Conservation (phyloP, 176 grass and related monocot genomes). For the Avena sativa region DNA sequence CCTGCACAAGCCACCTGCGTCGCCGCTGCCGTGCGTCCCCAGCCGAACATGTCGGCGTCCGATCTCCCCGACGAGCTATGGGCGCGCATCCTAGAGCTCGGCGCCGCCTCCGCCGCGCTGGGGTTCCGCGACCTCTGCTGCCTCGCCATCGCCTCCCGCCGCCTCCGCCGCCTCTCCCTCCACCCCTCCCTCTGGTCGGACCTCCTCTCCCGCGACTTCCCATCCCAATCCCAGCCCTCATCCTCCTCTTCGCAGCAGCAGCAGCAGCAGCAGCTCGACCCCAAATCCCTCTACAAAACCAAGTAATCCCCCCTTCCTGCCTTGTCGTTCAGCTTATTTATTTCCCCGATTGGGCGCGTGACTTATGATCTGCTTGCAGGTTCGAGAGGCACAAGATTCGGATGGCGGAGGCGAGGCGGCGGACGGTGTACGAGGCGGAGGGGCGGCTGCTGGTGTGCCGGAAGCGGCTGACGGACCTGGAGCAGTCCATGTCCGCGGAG, state of each 20-base stretch:
- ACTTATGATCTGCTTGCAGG: constrained; percentile 41
- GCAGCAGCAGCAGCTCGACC: constrained; percentile 39
- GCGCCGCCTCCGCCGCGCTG: constrained; percentile 58
- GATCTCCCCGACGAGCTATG: constrained; percentile 88
- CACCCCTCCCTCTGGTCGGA: constrained; percentile 64
- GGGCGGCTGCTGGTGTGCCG: constrained; percentile 52
- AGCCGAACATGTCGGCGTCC: constrained; percentile 34
- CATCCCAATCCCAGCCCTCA: constrained; percentile 47
- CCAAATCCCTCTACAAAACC: constrained; percentile 78
- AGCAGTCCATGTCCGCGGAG: constrained; percentile 50
- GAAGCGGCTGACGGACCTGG: constrained; percentile 62
- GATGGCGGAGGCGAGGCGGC: constrained; percentile 52
- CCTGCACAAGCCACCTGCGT: not conserved
- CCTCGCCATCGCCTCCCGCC: constrained; percentile 76
- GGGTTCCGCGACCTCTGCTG: constrained; percentile 87
- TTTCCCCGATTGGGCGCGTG: not conserved
- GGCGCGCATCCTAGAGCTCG: constrained; percentile 77
- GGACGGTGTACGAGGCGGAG: constrained; percentile 67
- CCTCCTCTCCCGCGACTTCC: constrained; percentile 78
- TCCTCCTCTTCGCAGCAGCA: not conserved
- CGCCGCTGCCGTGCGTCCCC: not conserved
- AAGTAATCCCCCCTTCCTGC: constrained; percentile 42
- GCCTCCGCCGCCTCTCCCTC: constrained; percentile 73
- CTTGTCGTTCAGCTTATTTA: not conserved
- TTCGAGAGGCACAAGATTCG: constrained; percentile 83